Conservation (phyloP, 352 stramenopile species). For the Phytophthora fragariae region DNA sequence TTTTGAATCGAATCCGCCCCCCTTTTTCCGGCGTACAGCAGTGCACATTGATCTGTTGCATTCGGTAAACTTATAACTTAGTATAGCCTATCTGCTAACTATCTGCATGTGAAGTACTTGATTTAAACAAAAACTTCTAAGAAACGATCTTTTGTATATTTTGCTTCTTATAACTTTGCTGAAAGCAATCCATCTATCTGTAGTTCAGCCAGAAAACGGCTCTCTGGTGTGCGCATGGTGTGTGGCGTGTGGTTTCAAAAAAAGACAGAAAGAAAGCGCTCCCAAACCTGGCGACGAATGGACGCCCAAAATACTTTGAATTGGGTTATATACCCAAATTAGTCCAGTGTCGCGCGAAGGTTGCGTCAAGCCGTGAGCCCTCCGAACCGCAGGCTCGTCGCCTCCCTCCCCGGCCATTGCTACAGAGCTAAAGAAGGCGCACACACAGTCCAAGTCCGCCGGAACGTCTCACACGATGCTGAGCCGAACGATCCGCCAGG, state of each 20-base stretch:
- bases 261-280: too few species aligned
- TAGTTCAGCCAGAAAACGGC: background rate
- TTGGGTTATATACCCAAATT: background rate
- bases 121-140: background rate
- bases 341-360: constrained; percentile 22
- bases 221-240: background rate
- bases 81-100: background rate
- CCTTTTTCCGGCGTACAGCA: constrained; percentile 19
- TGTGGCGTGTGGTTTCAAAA: background rate
- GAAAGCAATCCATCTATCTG: background rate
- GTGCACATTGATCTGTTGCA: background rate
- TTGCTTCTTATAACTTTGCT: background rate
- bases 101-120: too few species aligned
- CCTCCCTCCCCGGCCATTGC: constrained; percentile 20
- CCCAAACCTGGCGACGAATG: too few species aligned
- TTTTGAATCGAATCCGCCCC: constrained; percentile 37
- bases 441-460: constrained; percentile 16
- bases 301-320: too few species aligned
- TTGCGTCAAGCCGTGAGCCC: constrained; percentile 6
- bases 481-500: constrained; percentile 62
- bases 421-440: constrained; percentile 36
- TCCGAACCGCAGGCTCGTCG: constrained; percentile 34
- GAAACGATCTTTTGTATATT: background rate
- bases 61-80: background rate
- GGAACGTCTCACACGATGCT: constrained; percentile 46